Evolutionary conservation across 805 yeast genomes (phyloP), one percentile per base, ranked within the genome.

Genomic region (Pachysolen tannophilus): DNA sequence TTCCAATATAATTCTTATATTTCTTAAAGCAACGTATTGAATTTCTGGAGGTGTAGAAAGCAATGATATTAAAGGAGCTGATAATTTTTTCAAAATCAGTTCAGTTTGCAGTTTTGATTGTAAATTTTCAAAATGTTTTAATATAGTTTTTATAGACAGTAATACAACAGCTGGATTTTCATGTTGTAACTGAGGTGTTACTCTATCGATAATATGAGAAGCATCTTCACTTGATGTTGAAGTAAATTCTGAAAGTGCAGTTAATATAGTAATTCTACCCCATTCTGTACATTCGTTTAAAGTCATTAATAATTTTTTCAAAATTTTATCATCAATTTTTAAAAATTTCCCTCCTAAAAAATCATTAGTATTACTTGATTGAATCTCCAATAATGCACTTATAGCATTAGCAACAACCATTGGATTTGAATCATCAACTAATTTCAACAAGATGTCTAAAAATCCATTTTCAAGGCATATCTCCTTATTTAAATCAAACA

Each of bases 221-320:
- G 94, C 87, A 52, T 88, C 95, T 11, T 69, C 63, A 2, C 62
- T 53, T 30, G 67, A 72, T 2, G 53, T 48, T 0, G 94, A 67
- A 5, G 63, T 52, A 54, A 80, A 90, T 30, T 81, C 88, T 6
- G 86, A 69, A 43, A 92, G 61, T 1, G 95, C 87, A 1, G 83
- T 75, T 40, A 92, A 66, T 29, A 92, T 83, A 2, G 97, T 75
- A 44, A 92, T 82, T 50, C 98, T 73, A 8, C 98, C 98, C 99
- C 99, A 92, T 61, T 92, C 99, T 0, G 97, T 88, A 61, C 97
- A 90, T 61, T 92, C 99, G 56, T 90, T 90, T 44, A 92, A 66
- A 10, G 96, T 94, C 46, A 78, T 65, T 41, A 92, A 64, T 41
- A 92, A 69, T 54, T 78, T 82, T 38, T 71, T 65, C 34, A 78